Conservation (phyloP, 2,329 filamentous ascomycete species). For the Calonectria fujianensis region DNA sequence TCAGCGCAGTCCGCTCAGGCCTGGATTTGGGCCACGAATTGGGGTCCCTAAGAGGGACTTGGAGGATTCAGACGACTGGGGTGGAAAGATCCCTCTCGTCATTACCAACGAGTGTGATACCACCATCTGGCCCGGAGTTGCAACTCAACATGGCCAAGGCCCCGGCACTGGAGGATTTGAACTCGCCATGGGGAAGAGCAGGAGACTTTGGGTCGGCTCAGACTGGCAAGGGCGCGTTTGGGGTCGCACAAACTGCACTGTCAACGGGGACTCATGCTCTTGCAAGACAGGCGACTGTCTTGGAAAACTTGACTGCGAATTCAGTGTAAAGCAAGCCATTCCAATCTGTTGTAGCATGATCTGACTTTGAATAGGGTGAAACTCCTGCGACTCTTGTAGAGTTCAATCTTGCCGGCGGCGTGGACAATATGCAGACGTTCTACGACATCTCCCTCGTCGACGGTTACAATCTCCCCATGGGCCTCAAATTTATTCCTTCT, state of each 20-base stretch:
- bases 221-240: constrained; percentile 90
- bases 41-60: constrained; percentile 47
- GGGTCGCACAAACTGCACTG: constrained; percentile 89
- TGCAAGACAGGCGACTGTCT: constrained; percentile 87
- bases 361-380: constrained; percentile 72
- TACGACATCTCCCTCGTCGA: constrained; percentile 92
- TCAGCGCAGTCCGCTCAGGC: constrained; percentile 54
- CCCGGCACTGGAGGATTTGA: constrained; percentile 82
- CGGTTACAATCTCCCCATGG: constrained; percentile 87
- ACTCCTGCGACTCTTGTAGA: constrained; percentile 87
- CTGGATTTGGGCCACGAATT: constrained; percentile 53
- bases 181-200: constrained; percentile 74
- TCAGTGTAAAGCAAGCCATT: constrained; percentile 73
- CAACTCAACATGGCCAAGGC: constrained; percentile 82
- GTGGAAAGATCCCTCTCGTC: constrained; percentile 74
- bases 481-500: constrained; percentile 76
- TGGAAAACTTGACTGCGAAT: constrained; percentile 80
- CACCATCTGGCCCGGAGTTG: constrained; percentile 85
- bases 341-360: background rate
- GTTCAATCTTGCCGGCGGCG: constrained; percentile 83
- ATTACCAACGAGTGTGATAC: constrained; percentile 84
- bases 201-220: constrained; percentile 78
- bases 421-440: constrained; percentile 78
- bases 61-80: constrained; percentile 55
- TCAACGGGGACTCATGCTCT: constrained; percentile 79